These are phyloP conservation scores for Asparagopsis taxiformis DNA, from an alignment of 31 red algal genomes.

Conservation along the genomic window DNA sequence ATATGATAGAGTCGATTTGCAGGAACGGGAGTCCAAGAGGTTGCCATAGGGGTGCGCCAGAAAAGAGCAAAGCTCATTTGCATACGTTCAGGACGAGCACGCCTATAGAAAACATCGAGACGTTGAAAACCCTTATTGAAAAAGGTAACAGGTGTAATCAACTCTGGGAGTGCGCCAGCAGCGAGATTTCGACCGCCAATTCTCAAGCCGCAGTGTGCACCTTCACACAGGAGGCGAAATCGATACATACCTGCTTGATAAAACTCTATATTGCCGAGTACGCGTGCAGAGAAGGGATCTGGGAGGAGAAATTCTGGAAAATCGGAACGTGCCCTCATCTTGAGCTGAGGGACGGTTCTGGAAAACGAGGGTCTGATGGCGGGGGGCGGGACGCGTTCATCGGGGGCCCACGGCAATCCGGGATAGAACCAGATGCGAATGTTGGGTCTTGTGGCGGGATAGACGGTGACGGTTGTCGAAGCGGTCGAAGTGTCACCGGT, in stretches of 20 bases:
- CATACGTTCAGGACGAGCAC: background rate
- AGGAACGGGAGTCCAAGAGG: conserved; percentile 20
- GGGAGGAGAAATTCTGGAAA: conserved; percentile 17
- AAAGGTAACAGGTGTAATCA: conserved; percentile 20
- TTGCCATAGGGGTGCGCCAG: conserved; percentile 22
- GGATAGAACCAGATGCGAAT: conserved; percentile 49
- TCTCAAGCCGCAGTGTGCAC: conserved; percentile 26
- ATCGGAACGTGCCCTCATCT: background rate
- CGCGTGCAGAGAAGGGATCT: conserved; percentile 31
- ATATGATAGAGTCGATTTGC: conserved; percentile 27
- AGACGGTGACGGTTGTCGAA: conserved; percentile 48
- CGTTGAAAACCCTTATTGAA: conserved; percentile 36
- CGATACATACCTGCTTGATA: conserved; percentile 13
- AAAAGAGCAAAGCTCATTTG: conserved; percentile 23
- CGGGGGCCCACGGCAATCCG: conserved; percentile 10
- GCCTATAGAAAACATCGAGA: conserved; percentile 38
- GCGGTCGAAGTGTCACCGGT: conserved; percentile 59
- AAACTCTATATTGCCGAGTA: conserved; percentile 37
- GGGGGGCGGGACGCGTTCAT: background rate
- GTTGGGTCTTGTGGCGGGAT: conserved; percentile 7
- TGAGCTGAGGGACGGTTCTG: conserved; percentile 7
- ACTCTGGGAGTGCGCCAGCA: conserved; percentile 2
- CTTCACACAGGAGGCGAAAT: conserved; percentile 39
- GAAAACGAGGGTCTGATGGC: conserved; percentile 12
- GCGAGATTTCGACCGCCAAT: conserved; percentile 16